phyloP scores from a whole-genome alignment of 1,284 basidiomycete genomes.

The Cutaneotrichosporon sp. region DNA sequence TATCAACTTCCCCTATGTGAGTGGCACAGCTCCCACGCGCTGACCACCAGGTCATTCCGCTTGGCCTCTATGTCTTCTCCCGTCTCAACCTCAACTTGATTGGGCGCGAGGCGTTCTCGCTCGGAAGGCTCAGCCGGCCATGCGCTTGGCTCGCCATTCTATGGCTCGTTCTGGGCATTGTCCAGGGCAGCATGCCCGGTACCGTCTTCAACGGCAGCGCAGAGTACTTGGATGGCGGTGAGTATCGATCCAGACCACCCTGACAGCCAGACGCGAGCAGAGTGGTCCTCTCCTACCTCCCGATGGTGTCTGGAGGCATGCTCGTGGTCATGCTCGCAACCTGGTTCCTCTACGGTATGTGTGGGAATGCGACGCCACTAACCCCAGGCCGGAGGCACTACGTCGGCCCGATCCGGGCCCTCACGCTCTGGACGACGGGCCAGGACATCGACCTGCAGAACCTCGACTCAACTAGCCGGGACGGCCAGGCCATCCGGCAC shows the following conservation, averaged over 20 bases:
- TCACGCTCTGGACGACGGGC: background rate
- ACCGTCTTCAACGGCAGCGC: background rate
- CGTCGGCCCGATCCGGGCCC: background rate
- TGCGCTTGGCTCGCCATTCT: background rate
- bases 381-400: background rate
- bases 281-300: no score
- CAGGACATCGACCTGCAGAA: background rate
- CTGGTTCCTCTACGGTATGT: constrained; percentile 7
- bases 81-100: background rate
- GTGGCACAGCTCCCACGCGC: background rate
- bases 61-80: constrained; percentile 4
- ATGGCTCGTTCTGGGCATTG: constrained; percentile 1
- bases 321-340: constrained; percentile 2
- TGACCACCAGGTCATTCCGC: background rate
- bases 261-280: no score
- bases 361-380: background rate
- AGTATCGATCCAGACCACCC: no score
- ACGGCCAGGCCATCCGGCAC: background rate
- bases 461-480: background rate
- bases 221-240: no score
- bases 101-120: constrained; percentile 3
- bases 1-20: constrained; percentile 1
- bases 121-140: constrained; percentile 7
- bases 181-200: constrained; percentile 7
- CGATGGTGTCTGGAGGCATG: background rate